Base-by-base conservation (phyloP, 73 alveolate species). In the Blepharisma japonicum region DNA sequence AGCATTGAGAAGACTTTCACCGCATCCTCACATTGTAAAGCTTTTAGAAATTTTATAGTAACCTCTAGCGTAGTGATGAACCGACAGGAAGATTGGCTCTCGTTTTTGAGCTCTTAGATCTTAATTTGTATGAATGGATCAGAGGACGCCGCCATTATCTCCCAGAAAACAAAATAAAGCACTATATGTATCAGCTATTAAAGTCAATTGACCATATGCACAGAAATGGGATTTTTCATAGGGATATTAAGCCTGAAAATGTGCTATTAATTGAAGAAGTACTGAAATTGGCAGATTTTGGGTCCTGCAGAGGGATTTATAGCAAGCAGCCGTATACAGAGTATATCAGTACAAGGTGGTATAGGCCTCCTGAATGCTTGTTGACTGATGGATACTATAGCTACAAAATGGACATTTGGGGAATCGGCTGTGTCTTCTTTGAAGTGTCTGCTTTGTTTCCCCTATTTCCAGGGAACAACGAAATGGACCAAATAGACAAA, bases 391-490 rank as follows among this genome's bases (percentile, higher is more conserved):
- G 99, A 55, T 96, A 93, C 86, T 97, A 97, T 86, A 94, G 90
- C 71, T 91, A 91, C 86, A 97, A 97, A 89, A 97, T 97, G 99
- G 99, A 97, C 85, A 83, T 97, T 83, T 79, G 99, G 98, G 99
- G 99, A 45, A 97, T 96, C 6, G 99, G 99, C 18, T 97, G 99
- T 86, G 99, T 97, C 25, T 81, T 95, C 79, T 97, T 95, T 87
- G 99, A 97, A 90, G 90, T 97, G 46, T 86, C 94, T 49, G 91
- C 99, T 53, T 91, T 96, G 72, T 80, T 50, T 27, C 90, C 90
- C 0, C 78, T 84, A 45, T 96, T 96, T 71, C 99, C 99, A 5
- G 99, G 99, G 21, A 96, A 92, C 45, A 93, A 96, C 77, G 99
- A 96, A 88, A 83, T 91, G 72, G 99, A 96, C 82, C 93, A 95